phyloP scores from a whole-genome alignment of 345 rosid genomes.

The Isatis tinctoria region DNA sequence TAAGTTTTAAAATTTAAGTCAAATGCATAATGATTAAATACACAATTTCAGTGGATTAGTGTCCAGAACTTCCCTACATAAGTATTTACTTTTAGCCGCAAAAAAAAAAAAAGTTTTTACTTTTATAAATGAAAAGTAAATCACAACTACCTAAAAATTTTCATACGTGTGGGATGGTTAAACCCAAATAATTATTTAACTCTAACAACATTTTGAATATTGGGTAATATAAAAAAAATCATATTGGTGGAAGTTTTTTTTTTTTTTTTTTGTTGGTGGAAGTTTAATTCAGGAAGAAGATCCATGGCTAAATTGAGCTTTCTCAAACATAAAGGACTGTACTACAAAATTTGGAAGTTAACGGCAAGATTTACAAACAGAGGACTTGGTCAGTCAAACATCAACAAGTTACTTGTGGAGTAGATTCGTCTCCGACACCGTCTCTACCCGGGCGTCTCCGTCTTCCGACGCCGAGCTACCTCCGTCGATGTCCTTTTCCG shows the following conservation, averaged over 20 bases:
- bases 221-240: background rate
- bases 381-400: background rate
- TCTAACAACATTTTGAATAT: background rate
- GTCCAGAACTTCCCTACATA: too few species aligned
- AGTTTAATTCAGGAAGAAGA: background rate
- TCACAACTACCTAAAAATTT: background rate
- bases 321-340: background rate
- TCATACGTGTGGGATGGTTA: background rate
- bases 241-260: background rate
- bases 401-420: background rate
- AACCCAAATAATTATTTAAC: background rate
- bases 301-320: background rate
- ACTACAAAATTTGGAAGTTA: background rate
- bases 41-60: background rate
- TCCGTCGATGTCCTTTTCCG: constrained; percentile 55
- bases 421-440: background rate
- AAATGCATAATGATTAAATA: background rate
- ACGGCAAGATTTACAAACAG: background rate
- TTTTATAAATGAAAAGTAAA: background rate
- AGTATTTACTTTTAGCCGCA: too few species aligned
- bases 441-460: constrained; percentile 18
- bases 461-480: constrained; percentile 66
- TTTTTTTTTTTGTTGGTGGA: too few species aligned
- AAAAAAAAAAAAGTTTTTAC: too few species aligned
- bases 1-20: too few species aligned